Conservation (phyloP, 2,329 filamentous ascomycete species). For the Calonectria fujianensis region DNA sequence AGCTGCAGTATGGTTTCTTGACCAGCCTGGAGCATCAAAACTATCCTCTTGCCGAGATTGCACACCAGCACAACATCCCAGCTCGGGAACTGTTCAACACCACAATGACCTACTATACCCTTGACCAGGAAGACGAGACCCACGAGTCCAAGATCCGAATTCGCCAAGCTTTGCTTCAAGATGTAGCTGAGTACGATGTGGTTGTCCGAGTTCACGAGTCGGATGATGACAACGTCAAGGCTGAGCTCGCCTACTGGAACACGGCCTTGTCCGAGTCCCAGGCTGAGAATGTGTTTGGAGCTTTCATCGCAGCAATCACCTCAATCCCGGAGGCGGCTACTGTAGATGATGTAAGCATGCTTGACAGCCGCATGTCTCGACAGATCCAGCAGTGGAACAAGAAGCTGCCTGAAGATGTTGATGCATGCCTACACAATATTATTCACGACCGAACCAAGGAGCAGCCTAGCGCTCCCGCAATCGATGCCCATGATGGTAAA, state of each 20-base stretch:
- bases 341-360: neutral
- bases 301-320: constrained; percentile 9
- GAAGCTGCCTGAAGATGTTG: neutral
- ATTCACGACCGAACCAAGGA: neutral
- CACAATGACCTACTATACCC: constrained; percentile 9
- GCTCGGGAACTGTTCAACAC: constrained; percentile 11
- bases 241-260: constrained; percentile 17
- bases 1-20: constrained; percentile 6
- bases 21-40: constrained; percentile 3
- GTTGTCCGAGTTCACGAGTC: constrained; percentile 13
- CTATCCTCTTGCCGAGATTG: constrained; percentile 4
- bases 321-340: neutral
- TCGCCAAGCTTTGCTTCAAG: constrained; percentile 11
- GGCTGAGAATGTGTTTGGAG: constrained; percentile 9
- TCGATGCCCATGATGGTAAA: constrained; percentile 9
- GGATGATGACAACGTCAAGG: constrained; percentile 4
- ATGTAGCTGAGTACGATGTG: constrained; percentile 3
- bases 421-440: neutral
- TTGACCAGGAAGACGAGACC: constrained; percentile 13
- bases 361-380: constrained; percentile 1
- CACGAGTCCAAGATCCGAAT: constrained; percentile 4
- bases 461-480: neutral
- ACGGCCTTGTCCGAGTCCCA: constrained; percentile 10
- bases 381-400: constrained; percentile 21
- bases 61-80: constrained; percentile 17